A percentile compares a stretch with the other conserved stretches of the same genome.
Evolutionary conservation across 23 red algal genomes (phyloP).

Genomic region (Gracilariopsis chorda): DNA sequence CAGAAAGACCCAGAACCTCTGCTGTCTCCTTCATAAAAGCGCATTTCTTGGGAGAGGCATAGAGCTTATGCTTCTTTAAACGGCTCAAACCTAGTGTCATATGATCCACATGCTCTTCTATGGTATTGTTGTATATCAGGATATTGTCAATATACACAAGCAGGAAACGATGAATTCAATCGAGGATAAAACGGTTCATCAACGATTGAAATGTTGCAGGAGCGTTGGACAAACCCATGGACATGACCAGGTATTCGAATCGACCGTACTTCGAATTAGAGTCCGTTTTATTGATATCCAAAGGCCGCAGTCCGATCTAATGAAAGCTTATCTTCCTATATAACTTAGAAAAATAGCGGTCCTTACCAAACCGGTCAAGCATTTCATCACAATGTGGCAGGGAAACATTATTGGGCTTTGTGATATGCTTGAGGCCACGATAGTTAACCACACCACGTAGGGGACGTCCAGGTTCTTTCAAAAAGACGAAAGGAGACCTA

Average conservation of each 20-base stretch:
- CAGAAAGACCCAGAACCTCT: background rate
- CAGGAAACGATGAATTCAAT: background rate
- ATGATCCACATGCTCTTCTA: background rate
- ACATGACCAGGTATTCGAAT: background rate
- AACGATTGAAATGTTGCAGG: constrained; percentile 9
- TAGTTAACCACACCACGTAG: background rate
- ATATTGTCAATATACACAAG: background rate
- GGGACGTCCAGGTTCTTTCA: background rate
- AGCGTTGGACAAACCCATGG: background rate
- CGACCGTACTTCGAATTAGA: background rate
- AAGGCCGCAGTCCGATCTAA: background rate
- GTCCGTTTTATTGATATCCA: background rate
- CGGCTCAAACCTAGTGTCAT: background rate
- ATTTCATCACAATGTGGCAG: background rate
- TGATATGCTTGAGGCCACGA: background rate
- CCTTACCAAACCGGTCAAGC: background rate
- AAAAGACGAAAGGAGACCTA: background rate
- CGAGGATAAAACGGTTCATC: constrained; percentile 1
- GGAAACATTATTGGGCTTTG: background rate
- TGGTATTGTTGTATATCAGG: background rate
- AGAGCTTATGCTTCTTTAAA: background rate
- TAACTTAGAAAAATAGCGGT: background rate
- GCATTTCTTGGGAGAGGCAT: background rate
- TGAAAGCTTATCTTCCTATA: background rate
- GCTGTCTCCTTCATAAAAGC: background rate